A percentile compares a stretch with the other conserved stretches of the same genome.
These are phyloP conservation scores for Nakazawaea siamensis DNA, from an alignment of 805 yeast genomes.

Conservation along the genomic window DNA sequence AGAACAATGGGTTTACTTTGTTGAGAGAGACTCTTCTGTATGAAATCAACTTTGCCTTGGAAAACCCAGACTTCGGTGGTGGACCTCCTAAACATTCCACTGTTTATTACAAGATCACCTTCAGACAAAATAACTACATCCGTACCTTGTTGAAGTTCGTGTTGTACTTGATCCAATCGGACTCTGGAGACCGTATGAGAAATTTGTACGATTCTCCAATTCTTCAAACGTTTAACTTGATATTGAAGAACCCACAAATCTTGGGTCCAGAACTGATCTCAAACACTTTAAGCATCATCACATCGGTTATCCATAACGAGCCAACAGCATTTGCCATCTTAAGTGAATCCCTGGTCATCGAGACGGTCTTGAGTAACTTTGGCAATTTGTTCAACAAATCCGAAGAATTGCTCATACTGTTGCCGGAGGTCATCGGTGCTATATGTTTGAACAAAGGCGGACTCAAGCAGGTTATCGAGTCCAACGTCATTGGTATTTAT, in stretches of 20 bases:
- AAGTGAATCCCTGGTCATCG: conserved; percentile 69
- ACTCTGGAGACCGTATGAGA: conserved; percentile 77
- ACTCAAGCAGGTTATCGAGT: conserved; percentile 40
- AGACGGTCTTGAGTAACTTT: conserved; percentile 52
- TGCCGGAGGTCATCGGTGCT: conserved; percentile 78
- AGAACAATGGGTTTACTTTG: conserved; percentile 54
- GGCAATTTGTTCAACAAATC: conserved; percentile 48
- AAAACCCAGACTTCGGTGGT: conserved; percentile 49
- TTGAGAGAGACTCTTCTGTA: conserved; percentile 52
- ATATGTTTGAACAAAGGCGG: conserved; percentile 74
- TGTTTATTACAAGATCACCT: conserved; percentile 44
- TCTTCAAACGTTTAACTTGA: conserved; percentile 48
- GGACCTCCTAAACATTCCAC: conserved; percentile 44
- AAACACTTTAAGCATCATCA: conserved; percentile 52
- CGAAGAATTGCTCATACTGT: conserved; percentile 46
- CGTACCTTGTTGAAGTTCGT: conserved; percentile 57
- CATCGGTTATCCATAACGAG: conserved; percentile 75
- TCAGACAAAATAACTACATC: conserved; percentile 52
- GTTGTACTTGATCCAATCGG: conserved; percentile 55
- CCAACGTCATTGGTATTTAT: conserved; percentile 29
- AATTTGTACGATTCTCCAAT: conserved; percentile 81
- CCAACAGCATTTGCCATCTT: conserved; percentile 82
- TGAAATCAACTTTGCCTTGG: conserved; percentile 59
- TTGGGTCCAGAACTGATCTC: conserved; percentile 66
- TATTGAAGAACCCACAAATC: conserved; percentile 44